Conservation (phyloP, 768 basidiomycete species). For the Guyanaporus albipodus region DNA sequence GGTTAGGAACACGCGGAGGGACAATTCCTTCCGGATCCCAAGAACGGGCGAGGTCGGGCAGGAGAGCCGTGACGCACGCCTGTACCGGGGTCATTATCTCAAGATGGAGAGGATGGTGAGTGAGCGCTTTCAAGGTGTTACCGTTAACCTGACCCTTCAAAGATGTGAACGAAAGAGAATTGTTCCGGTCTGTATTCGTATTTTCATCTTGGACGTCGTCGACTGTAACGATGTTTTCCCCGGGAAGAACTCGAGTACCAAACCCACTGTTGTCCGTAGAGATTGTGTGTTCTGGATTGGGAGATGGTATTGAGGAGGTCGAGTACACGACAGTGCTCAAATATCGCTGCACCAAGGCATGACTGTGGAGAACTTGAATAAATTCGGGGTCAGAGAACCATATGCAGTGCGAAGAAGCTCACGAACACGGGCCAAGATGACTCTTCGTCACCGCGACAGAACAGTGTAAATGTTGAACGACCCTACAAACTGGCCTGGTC, state of each 20-base stretch:
- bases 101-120: conserved; percentile 59
- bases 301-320: neutral
- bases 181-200: neutral
- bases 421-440: conserved; percentile 5
- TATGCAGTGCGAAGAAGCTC: conserved; percentile 3
- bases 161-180: conserved; percentile 28
- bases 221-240: neutral
- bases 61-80: conserved; percentile 66
- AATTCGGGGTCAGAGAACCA: neutral
- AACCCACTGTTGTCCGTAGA: neutral
- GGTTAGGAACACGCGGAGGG: neutral
- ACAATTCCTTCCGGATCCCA: conserved; percentile 35
- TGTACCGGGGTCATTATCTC: conserved; percentile 80
- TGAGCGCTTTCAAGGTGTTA: conserved; percentile 56
- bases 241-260: too few species aligned
- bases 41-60: conserved; percentile 65
- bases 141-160: conserved; percentile 38
- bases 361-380: conserved; percentile 1
- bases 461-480: neutral
- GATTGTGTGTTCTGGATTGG: neutral
- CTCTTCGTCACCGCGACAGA: neutral
- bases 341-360: conserved; percentile 1
- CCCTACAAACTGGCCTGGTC: neutral
- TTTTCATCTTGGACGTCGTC: neutral
- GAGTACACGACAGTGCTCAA: conserved; percentile 3